phyloP scores from a whole-genome alignment of 306 rosid species.

The Castanospermum australe region DNA sequence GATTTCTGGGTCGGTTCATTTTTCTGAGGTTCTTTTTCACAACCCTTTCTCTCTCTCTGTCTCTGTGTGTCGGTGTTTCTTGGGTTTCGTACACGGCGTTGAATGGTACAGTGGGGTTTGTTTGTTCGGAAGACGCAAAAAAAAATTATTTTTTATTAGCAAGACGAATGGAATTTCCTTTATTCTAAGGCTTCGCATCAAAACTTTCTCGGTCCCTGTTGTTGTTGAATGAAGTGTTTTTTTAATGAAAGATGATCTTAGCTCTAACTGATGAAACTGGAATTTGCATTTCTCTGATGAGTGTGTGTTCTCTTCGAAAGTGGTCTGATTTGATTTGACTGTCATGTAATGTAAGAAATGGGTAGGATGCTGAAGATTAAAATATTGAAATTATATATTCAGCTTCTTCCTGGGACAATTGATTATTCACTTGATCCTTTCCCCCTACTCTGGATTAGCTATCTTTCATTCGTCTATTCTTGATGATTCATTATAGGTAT shows the following conservation, averaged over 20 bases:
- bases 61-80: slow-evolving; percentile 40
- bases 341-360: slow-evolving; percentile 8
- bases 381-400: neutral
- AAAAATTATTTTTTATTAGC: neutral
- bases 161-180: neutral
- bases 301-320: slow-evolving; percentile 6
- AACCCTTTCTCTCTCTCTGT: neutral
- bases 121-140: neutral
- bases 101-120: slow-evolving; percentile 12
- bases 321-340: slow-evolving; percentile 18
- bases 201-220: slow-evolving; percentile 1
- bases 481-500: neutral
- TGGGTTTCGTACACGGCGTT: neutral
- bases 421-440: neutral
- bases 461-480: neutral
- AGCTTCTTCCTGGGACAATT: neutral
- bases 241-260: slow-evolving; percentile 6
- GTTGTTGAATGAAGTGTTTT: slow-evolving; percentile 17
- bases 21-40: slow-evolving; percentile 28
- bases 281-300: neutral
- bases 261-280: neutral
- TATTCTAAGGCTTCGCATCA: neutral
- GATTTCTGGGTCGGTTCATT: slow-evolving; percentile 30
- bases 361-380: slow-evolving; percentile 7
- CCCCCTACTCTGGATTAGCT: neutral